Base-by-base conservation (phyloP, 805 yeast species). In the Brettanomyces nanus region DNA sequence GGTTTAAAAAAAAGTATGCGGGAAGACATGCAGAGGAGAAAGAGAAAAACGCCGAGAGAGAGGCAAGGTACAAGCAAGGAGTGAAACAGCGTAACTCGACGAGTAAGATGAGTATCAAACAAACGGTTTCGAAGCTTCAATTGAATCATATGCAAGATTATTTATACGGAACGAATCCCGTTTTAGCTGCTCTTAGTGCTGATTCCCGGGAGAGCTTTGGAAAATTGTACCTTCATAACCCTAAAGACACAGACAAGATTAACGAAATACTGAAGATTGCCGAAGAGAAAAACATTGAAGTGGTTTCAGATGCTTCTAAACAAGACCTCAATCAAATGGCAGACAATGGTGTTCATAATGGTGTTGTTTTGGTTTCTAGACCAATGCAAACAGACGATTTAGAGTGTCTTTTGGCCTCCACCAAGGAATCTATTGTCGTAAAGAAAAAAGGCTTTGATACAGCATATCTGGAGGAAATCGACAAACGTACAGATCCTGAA, bases 291-390 rank as follows among this genome's bases (percentile, higher is more conserved):
- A 66, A 69, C 2, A 50, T 77, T 4, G 56, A 55, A 32, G 59
- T 61, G 32, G 56, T 58, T 4, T 44, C 40, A 1, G 45, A 44
- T 20, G 40, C 43, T 7, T 53, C 66, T 19, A 69, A 69, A 44
- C 74, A 73, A 45, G 77, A 73, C 22, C 58, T 86, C 47, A 80
- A 83, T 48, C 53, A 63, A 5, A 54, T 84, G 48, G 69, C 86
- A 19, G 65, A 71, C 21, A 73, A 77, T 47, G 89, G 78, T 5
- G 85, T 83, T 10, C 95, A 86, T 60, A 86, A 87, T 56, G 90
- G 90, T 14, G 68, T 77, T 20, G 90, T 83, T 1, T 52, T 85
- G 35, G 85, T 81, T 50, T 72, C 90, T 0, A 73, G 73, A 44
- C 75, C 77, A 6, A 49, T 80, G 1, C 45, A 58, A 36, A 48